These are phyloP conservation scores for Cinnamomum micranthum DNA, from an alignment of 164 flowering plant genomes.

Conservation along the genomic window DNA sequence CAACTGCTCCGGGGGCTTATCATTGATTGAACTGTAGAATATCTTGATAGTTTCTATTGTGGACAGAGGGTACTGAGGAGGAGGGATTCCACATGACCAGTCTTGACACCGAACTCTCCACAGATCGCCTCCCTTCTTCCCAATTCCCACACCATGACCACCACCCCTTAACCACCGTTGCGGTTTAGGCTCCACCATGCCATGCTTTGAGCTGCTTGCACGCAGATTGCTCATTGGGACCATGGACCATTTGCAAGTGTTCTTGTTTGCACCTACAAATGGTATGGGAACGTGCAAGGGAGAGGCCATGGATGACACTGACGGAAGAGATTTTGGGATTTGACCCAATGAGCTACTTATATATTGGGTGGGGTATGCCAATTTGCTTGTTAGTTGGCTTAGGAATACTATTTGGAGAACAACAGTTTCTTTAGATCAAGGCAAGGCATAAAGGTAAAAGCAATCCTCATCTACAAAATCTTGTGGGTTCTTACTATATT, in stretches of 20 bases:
- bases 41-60: not conserved
- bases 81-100: slow-evolving; percentile 1
- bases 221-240: not conserved
- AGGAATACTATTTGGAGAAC: not conserved
- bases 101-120: slow-evolving; percentile 3
- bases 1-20: not conserved
- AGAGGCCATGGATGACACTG: not conserved
- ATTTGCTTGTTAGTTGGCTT: not conserved
- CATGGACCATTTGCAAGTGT: not conserved
- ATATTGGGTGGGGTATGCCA: not conserved
- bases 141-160: not conserved
- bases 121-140: not conserved
- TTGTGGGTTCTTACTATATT: no score
- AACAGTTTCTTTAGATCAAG: not conserved
- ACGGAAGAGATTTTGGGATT: no score
- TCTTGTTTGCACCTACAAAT: not conserved
- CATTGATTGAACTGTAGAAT: not conserved
- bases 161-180: not conserved
- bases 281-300: not conserved
- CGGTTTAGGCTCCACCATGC: not conserved
- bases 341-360: not conserved
- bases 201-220: not conserved
- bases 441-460: not conserved
- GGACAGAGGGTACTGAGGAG: not conserved
- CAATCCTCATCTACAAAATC: no score